Evolutionary conservation across 176 grass and related monocot genomes (phyloP), one percentile per base, ranked within the genome.

Genomic region (Carex kokanica): DNA sequence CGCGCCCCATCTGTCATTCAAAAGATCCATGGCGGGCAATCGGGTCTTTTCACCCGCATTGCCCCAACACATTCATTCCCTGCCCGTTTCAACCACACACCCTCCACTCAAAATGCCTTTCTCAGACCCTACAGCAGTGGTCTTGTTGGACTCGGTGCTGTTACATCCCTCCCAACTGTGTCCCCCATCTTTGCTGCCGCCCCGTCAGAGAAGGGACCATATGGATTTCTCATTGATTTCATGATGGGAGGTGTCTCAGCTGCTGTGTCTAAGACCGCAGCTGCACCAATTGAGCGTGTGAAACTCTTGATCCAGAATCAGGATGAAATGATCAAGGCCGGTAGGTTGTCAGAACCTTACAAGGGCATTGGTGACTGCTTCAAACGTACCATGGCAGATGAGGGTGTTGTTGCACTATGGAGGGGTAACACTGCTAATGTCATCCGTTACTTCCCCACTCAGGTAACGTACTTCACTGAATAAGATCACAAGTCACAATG

Each of bases 391-490:
- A 27, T 27, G 25, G 25, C 25, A 27, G 25, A 27, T 27, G 89
- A 91, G 70, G 89, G 89, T 68, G 2, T 88, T 2, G 24, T 91
- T 29, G 14, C 89, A 40, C 86, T 91, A 64, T 91, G 86, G 86
- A 91, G 89, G 85, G 89, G 89, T 58, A 91, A 91, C 83, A 91
- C 89, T 74, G 89, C 89, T 38, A 91, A 88, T 86, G 89, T 91
- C 79, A 91, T 91, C 70, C 89, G 89, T 52, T 91, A 91, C 79
- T 91, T 91, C 55, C 89, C 86, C 23, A 88, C 89, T 65, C 89
- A 91, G 89, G 89, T 91, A 6, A 16, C 5, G 5, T 52, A 56
- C 74, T 51, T 77, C 11, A 4, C 43, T 51, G 31, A 38, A 16
- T 11, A 67, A 49, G 36, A 38, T 38, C 36, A 38, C 36, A 38